Conservation (phyloP, 139 green algal species). For the Ulvella scutata region DNA sequence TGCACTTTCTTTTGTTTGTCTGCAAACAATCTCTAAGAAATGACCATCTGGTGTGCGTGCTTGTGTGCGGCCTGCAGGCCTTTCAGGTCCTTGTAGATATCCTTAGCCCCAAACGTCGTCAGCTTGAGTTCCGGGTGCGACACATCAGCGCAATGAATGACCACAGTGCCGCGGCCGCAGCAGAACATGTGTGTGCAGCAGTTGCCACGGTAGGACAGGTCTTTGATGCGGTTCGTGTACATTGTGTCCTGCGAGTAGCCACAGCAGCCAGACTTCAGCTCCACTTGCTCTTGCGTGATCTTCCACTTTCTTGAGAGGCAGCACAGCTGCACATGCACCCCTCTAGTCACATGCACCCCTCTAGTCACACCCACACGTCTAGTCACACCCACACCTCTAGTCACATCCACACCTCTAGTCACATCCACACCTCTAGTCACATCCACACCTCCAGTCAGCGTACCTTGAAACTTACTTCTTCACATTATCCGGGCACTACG, state of each 20-base stretch:
- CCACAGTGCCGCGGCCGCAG: background rate
- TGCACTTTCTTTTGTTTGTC: too few species aligned
- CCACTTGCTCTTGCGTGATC: slow-evolving; percentile 1
- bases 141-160: background rate
- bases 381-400: background rate
- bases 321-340: background rate
- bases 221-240: background rate
- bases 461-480: background rate
- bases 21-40: too few species aligned
- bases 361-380: background rate
- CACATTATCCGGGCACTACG: background rate
- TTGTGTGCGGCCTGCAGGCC: too few species aligned
- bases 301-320: background rate
- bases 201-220: background rate
- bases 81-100: too few species aligned
- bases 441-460: background rate
- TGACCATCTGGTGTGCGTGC: too few species aligned
- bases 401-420: background rate
- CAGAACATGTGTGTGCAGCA: background rate
- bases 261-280: background rate
- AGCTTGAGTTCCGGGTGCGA: background rate
- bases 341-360: background rate
- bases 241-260: background rate
- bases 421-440: background rate
- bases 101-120: background rate